phyloP scores from a whole-genome alignment of 2,329 filamentous ascomycete genomes.

The Hyphodiscus sp. region DNA sequence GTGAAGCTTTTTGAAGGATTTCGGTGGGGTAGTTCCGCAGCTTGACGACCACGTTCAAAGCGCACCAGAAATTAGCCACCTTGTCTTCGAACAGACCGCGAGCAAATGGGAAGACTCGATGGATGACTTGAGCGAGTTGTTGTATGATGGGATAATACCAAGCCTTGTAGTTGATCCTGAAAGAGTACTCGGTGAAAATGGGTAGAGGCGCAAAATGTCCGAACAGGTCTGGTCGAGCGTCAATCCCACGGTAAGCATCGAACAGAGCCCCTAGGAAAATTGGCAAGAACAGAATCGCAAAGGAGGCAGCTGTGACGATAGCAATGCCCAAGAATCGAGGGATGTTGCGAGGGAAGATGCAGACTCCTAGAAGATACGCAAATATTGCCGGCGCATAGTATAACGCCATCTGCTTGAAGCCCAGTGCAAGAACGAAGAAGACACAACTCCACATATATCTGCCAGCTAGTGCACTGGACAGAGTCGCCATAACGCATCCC shows the following conservation, averaged over 20 bases:
- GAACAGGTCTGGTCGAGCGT: slow-evolving; percentile 48
- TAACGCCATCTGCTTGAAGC: slow-evolving; percentile 98
- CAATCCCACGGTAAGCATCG: slow-evolving; percentile 58
- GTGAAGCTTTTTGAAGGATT: slow-evolving; percentile 68
- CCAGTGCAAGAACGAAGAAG: slow-evolving; percentile 89
- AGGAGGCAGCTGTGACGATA: slow-evolving; percentile 64
- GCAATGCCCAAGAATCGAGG: slow-evolving; percentile 69
- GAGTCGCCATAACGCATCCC: slow-evolving; percentile 75
- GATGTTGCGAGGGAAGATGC: slow-evolving; percentile 65
- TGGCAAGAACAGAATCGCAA: slow-evolving; percentile 69
- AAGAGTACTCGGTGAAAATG: slow-evolving; percentile 50
- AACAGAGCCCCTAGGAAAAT: slow-evolving; percentile 66
- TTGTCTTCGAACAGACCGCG: slow-evolving; percentile 98
- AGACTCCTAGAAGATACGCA: slow-evolving; percentile 81
- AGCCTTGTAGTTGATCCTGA: slow-evolving; percentile 55
- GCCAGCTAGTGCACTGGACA: slow-evolving; percentile 83
- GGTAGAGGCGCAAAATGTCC: slow-evolving; percentile 57
- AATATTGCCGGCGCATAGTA: slow-evolving; percentile 95
- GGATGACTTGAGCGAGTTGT: slow-evolving; percentile 75
- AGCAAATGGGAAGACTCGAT: slow-evolving; percentile 93
- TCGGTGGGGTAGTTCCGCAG: slow-evolving; percentile 66
- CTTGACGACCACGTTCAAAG: slow-evolving; percentile 84
- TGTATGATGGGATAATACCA: slow-evolving; percentile 69
- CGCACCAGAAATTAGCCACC: slow-evolving; percentile 97
- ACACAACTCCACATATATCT: slow-evolving; percentile 82